Percentiles rank a stretch among this genome's conserved stretches.
These are phyloP conservation scores for Prunus armeniaca DNA, from an alignment of 306 rosid genomes.

Conservation along the genomic window DNA sequence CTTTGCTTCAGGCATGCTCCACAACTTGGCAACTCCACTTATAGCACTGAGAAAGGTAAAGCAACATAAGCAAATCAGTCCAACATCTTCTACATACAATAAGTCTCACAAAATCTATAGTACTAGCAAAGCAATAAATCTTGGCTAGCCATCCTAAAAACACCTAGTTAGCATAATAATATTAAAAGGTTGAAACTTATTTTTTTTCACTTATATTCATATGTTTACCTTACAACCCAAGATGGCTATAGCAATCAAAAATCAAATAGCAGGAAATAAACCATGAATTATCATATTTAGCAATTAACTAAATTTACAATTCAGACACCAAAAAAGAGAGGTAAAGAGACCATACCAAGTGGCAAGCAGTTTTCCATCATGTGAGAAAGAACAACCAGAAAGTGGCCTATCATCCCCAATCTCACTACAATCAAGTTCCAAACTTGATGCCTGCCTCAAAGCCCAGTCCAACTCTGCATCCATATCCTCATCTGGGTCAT, in stretches of 20 bases:
- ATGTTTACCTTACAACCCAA: neutral
- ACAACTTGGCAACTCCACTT: conserved; percentile 72
- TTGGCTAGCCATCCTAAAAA: neutral
- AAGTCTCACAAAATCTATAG: neutral
- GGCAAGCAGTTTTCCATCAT: conserved; percentile 71
- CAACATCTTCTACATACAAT: neutral
- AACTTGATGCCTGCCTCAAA: conserved; percentile 59
- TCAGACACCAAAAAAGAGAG: neutral
- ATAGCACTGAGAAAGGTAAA: conserved; percentile 56
- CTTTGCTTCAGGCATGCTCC: conserved; percentile 85
- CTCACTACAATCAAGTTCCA: conserved; percentile 83
- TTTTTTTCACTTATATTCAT: neutral
- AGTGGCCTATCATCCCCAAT: conserved; percentile 97
- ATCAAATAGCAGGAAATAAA: neutral
- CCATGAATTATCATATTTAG: neutral
- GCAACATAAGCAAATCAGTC: conserved; percentile 17
- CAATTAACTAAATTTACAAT: neutral
- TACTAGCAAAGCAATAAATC: neutral
- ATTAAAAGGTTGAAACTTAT: neutral
- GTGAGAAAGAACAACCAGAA: conserved; percentile 80
- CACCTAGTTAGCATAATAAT: neutral
- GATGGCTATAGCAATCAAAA: neutral
- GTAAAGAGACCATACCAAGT: conserved; percentile 50
- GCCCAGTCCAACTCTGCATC: conserved; percentile 87
- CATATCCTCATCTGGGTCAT: conserved; percentile 92